A percentile compares a stretch with the other conserved stretches of the same genome.
Conservation (phyloP, 257 asterid genomes). For the Cordia subcordata region DNA sequence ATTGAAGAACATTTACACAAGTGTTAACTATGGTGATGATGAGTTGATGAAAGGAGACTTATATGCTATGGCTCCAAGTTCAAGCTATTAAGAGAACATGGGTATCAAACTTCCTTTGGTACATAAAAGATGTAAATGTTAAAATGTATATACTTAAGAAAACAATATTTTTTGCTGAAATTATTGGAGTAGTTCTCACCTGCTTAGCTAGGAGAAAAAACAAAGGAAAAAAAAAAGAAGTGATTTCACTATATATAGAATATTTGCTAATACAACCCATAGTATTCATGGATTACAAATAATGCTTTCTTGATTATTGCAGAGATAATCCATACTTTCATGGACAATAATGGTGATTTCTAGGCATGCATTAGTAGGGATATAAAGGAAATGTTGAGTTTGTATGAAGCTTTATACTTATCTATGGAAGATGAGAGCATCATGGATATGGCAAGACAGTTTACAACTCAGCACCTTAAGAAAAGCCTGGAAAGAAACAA, state of each 20-base stretch:
- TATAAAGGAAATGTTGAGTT: conserved; percentile 28
- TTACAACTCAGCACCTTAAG: conserved; percentile 24
- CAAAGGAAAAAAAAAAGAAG: too few species aligned
- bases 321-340: conserved; percentile 37
- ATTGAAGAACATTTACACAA: conserved; percentile 6
- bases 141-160: too few species aligned
- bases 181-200: too few species aligned
- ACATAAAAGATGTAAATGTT: not conserved
- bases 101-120: conserved; percentile 25
- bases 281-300: too few species aligned
- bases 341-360: conserved; percentile 24
- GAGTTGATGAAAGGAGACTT: not conserved
- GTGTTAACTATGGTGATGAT: not conserved
- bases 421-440: conserved; percentile 37
- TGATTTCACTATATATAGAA: too few species aligned
- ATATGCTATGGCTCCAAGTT: conserved; percentile 21
- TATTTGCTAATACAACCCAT: too few species aligned
- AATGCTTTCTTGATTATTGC: not conserved
- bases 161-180: too few species aligned
- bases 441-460: conserved; percentile 31
- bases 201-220: too few species aligned
- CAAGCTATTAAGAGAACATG: conserved; percentile 29
- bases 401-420: conserved; percentile 53
- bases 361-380: conserved; percentile 16
- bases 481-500: conserved; percentile 2